Percentiles rank a stretch among this genome's conserved stretches.
Evolutionary conservation across 768 basidiomycete genomes (phyloP).

Genomic region (Tricholoma flavovirens): DNA sequence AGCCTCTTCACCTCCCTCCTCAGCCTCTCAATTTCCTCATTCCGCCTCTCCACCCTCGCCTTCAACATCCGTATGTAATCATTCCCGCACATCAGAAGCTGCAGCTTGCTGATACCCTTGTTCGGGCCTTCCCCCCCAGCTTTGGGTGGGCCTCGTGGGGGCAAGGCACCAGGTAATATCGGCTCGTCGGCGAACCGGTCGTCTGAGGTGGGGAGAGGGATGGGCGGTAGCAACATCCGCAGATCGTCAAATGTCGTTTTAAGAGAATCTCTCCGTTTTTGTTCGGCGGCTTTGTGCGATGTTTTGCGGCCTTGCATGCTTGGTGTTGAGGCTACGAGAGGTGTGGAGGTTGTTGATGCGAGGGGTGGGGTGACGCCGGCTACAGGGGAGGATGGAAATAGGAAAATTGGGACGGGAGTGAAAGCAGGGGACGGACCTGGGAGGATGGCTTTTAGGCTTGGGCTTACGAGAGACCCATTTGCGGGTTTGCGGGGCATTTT

Average conservation of each 20-base stretch:
- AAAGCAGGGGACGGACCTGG: constrained; percentile 43
- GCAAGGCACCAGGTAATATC: constrained; percentile 79
- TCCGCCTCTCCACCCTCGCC: constrained; percentile 70
- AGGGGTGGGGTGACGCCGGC: constrained; percentile 17
- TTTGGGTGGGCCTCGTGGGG: constrained; percentile 85
- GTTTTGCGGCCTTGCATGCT: constrained; percentile 56
- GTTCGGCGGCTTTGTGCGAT: constrained; percentile 95
- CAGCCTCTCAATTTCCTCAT: constrained; percentile 67
- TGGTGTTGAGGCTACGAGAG: constrained; percentile 8
- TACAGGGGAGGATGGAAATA: constrained; percentile 3
- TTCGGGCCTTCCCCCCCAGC: constrained; percentile 88
- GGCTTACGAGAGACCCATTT: constrained; percentile 34
- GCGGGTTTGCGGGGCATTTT: constrained; percentile 20
- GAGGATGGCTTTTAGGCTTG: constrained; percentile 64
- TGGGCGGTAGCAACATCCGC: constrained; percentile 78
- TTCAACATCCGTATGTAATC: constrained; percentile 79
- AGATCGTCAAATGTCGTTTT: constrained; percentile 91
- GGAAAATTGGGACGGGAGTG: background rate
- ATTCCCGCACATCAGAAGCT: constrained; percentile 86
- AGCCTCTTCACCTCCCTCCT: constrained; percentile 62
- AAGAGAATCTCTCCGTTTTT: constrained; percentile 93
- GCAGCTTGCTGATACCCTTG: constrained; percentile 90
- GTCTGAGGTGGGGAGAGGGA: constrained; percentile 69
- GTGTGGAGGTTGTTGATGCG: constrained; percentile 8
- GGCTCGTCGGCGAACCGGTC: constrained; percentile 68